A percentile compares a stretch with the other conserved stretches of the same genome.
phyloP scores from a whole-genome alignment of 148 eudicot species.

The Hydrangea macrophylla region DNA sequence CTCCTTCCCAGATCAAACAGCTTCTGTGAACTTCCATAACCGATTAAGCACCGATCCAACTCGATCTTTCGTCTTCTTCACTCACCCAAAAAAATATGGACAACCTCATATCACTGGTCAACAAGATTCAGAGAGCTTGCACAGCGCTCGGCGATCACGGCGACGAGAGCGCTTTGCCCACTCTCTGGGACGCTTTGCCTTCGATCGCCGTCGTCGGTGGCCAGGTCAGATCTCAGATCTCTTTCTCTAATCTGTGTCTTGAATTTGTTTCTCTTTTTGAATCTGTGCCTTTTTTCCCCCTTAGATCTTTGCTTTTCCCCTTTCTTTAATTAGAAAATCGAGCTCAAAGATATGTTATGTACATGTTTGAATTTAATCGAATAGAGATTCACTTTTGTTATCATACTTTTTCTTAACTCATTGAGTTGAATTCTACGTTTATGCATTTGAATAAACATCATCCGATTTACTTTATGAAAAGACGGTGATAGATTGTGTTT shows the following conservation, averaged over 20 bases:
- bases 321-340: no score
- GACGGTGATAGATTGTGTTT: no score
- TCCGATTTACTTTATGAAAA: no score
- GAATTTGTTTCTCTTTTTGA: not conserved
- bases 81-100: conserved; percentile 60
- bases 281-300: no score
- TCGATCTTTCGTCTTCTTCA: not conserved
- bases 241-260: not conserved
- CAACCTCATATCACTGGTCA: conserved; percentile 70
- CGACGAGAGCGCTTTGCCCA: conserved; percentile 88
- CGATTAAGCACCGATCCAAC: not conserved
- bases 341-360: no score
- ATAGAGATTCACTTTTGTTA: no score
- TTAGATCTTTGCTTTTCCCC: no score
- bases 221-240: conserved; percentile 53
- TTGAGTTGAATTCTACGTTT: no score
- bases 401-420: no score
- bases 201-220: conserved; percentile 99
- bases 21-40: not conserved
- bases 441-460: no score
- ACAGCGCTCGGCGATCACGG: conserved; percentile 96
- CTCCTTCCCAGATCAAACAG: not conserved
- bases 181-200: conserved; percentile 97
- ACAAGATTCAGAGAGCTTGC: conserved; percentile 90
- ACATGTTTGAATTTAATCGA: no score